Conservation (phyloP, 441 rosid genomes). For the Erysimum pusillum region DNA sequence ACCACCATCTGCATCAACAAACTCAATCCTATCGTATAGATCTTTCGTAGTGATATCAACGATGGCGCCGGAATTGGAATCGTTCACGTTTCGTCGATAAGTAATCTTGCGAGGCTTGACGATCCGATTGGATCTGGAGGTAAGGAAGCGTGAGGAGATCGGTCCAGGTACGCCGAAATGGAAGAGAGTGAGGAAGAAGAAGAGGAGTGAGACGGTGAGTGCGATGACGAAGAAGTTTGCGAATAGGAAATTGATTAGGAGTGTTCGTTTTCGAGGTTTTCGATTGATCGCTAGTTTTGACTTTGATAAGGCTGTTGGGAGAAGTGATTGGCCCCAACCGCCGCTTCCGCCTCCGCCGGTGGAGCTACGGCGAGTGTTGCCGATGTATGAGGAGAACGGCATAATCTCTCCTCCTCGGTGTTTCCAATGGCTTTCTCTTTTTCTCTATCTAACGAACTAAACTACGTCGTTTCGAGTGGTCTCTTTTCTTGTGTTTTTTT, state of each 20-base stretch:
- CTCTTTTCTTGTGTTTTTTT: not conserved
- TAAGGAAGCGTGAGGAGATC: constrained; percentile 60
- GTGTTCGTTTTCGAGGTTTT: constrained; percentile 67
- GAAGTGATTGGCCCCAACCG: constrained; percentile 60
- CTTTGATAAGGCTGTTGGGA: constrained; percentile 70
- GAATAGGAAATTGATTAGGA: constrained; percentile 73
- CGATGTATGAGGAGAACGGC: constrained; percentile 80
- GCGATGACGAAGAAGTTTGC: constrained; percentile 80
- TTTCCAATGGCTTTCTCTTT: constrained; percentile 9
- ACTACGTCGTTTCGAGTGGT: constrained; percentile 26
- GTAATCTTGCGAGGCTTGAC: constrained; percentile 52
- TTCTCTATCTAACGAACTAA: not conserved
- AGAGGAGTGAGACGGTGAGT: constrained; percentile 66
- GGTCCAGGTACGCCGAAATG: constrained; percentile 84
- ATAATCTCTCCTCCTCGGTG: constrained; percentile 45
- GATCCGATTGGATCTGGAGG: constrained; percentile 51
- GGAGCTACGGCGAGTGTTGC: constrained; percentile 74
- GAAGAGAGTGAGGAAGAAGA: constrained; percentile 78
- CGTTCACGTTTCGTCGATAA: constrained; percentile 43
- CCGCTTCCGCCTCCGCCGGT: constrained; percentile 48
- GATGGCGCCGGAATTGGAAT: constrained; percentile 50
- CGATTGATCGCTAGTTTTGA: constrained; percentile 62
- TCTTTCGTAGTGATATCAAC: constrained; percentile 88
- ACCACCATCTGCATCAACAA: constrained; percentile 84
- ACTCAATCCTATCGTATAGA: constrained; percentile 90